Evolutionary conservation across 1,139 yeast species (phyloP).

Genomic region (Kurtzmaniella quercitrusa): DNA sequence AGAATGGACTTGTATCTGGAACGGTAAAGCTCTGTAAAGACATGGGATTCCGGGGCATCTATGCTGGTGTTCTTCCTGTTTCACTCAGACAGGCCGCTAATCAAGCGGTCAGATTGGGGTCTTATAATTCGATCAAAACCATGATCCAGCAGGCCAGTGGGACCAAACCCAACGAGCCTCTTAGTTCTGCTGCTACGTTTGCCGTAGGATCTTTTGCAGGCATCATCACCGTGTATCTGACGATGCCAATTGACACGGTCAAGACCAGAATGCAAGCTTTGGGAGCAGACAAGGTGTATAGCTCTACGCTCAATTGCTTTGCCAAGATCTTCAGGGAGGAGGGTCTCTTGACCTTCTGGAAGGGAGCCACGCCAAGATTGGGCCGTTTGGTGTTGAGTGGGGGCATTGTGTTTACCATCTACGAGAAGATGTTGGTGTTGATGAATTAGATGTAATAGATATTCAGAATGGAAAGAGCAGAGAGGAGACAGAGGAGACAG

Average conservation of each 20-base stretch:
- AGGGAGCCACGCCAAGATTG: slow-evolving; percentile 94
- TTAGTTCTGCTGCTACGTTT: slow-evolving; percentile 77
- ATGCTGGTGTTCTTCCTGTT: slow-evolving; percentile 88
- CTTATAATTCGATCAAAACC: slow-evolving; percentile 84
- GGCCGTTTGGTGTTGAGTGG: slow-evolving; percentile 92
- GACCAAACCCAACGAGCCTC: slow-evolving; percentile 65
- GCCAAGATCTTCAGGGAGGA: slow-evolving; percentile 76
- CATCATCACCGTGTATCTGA: slow-evolving; percentile 85
- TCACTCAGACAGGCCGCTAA: slow-evolving; percentile 94
- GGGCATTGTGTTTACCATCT: slow-evolving; percentile 92
- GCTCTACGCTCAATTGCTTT: slow-evolving; percentile 79
- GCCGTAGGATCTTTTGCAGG: slow-evolving; percentile 93
- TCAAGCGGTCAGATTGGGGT: slow-evolving; percentile 90
- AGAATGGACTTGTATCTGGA: slow-evolving; percentile 60
- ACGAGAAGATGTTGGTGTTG: slow-evolving; percentile 77
- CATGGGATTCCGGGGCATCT: slow-evolving; percentile 77
- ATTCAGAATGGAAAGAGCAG: background rate
- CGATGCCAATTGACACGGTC: slow-evolving; percentile 98
- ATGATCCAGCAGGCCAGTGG: slow-evolving; percentile 70
- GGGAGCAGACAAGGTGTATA: slow-evolving; percentile 68
- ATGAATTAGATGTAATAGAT: slow-evolving; percentile 19
- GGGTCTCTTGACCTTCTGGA: slow-evolving; percentile 93
- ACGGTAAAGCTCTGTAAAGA: slow-evolving; percentile 63
- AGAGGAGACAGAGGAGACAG: background rate
- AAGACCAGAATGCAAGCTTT: slow-evolving; percentile 97